Conservation (phyloP, 2,329 filamentous ascomycete species). For the Colletotrichum destructivum region DNA sequence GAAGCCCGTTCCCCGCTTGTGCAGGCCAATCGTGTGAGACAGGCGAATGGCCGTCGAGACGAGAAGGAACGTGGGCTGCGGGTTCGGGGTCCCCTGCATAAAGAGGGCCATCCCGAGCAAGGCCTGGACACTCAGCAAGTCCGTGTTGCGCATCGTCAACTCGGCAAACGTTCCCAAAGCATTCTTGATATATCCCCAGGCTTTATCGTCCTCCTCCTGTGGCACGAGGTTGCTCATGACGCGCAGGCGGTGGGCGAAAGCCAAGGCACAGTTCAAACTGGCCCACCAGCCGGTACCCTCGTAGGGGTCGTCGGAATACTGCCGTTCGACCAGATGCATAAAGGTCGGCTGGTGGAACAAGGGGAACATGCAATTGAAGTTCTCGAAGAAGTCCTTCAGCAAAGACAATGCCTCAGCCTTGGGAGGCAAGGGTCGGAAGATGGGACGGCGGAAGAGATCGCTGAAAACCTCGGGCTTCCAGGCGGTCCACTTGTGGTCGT, state of each 20-base stretch:
- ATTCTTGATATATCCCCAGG: constrained; percentile 97
- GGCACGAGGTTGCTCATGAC: constrained; percentile 96
- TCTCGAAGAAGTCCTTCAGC: constrained; percentile 95
- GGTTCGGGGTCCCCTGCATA: constrained; percentile 95
- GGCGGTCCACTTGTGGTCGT: constrained; percentile 95
- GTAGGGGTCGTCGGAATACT: constrained; percentile 94
- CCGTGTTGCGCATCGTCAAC: constrained; percentile 94
- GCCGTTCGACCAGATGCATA: constrained; percentile 95
- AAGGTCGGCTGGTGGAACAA: constrained; percentile 98
- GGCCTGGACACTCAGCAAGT: constrained; percentile 94
- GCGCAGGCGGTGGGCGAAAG: constrained; percentile 92
- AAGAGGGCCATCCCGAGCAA: constrained; percentile 94
- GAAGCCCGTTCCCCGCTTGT: constrained; percentile 93
- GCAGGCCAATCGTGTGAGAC: constrained; percentile 93
- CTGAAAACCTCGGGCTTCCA: constrained; percentile 99
- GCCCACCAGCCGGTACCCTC: constrained; percentile 99
- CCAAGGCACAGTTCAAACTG: constrained; percentile 91
- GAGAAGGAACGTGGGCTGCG: constrained; percentile 92
- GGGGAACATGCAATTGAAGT: constrained; percentile 99
- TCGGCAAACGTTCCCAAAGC: constrained; percentile 94
- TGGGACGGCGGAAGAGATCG: constrained; percentile 87
- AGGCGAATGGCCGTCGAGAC: constrained; percentile 92
- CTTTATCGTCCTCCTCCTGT: constrained; percentile 92
- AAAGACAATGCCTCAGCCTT: constrained; percentile 91
- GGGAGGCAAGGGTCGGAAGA: constrained; percentile 87